Evolutionary conservation across 1,284 basidiomycete genomes (phyloP).

Genomic region (Salmacisia buchloeana): DNA sequence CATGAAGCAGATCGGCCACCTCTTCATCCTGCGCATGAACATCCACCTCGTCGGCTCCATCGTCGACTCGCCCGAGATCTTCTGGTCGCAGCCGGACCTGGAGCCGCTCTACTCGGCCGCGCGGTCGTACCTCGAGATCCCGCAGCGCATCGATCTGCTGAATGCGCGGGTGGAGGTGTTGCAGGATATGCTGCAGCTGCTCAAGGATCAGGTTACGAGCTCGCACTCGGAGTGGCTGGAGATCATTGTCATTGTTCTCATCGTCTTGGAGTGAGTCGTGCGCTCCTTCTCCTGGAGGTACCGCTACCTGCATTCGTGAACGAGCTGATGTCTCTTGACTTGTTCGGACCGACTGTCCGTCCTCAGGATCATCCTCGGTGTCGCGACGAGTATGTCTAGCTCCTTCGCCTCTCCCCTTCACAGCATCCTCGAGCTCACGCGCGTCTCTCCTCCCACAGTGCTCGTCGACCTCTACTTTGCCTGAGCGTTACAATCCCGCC

Average conservation of each 20-base stretch:
- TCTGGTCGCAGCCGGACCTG: constrained; percentile 75
- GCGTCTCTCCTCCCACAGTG: constrained; percentile 14
- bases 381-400: constrained; percentile 30
- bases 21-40: constrained; percentile 88
- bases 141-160: constrained; percentile 83
- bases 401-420: neutral
- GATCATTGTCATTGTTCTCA: constrained; percentile 86
- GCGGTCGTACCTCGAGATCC: constrained; percentile 78
- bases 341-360: neutral
- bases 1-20: constrained; percentile 86
- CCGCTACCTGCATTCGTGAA: no score
- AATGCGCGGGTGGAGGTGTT: constrained; percentile 89
- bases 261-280: constrained; percentile 63
- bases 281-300: neutral
- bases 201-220: constrained; percentile 89
- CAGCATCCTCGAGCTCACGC: neutral
- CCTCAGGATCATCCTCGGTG: constrained; percentile 55
- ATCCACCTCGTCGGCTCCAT: constrained; percentile 94
- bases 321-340: neutral
- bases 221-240: constrained; percentile 89
- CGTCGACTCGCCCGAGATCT: constrained; percentile 88
- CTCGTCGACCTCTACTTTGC: constrained; percentile 47
- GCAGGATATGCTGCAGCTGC: constrained; percentile 91
- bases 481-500: neutral
- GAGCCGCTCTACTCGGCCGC: constrained; percentile 92